Conservation (phyloP, 352 stramenopile genomes). For the Phytophthora kernoviae region DNA sequence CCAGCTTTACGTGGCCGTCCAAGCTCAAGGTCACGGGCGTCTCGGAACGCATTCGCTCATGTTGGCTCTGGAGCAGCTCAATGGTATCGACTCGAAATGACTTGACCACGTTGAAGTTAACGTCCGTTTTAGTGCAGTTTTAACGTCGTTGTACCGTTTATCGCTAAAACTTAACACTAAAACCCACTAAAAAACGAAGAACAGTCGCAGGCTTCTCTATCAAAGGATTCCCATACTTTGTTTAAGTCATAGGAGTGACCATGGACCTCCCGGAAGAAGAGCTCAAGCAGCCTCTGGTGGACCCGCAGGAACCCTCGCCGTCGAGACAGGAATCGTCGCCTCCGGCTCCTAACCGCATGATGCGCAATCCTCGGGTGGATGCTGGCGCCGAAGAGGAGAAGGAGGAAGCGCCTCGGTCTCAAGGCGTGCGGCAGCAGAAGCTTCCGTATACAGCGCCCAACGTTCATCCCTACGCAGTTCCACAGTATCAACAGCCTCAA, state of each 20-base stretch:
- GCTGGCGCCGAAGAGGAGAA: constrained; percentile 66
- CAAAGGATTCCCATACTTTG: constrained; percentile 22
- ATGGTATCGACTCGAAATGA: constrained; percentile 43
- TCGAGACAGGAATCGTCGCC: constrained; percentile 11
- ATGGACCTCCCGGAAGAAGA: constrained; percentile 83
- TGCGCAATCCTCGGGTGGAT: constrained; percentile 28
- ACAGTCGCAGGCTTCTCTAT: constrained; percentile 19
- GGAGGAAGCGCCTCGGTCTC: constrained; percentile 29
- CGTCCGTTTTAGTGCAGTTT: neutral
- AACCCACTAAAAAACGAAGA: constrained; percentile 19
- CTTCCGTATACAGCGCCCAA: constrained; percentile 74
- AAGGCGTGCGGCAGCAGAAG: constrained; percentile 22
- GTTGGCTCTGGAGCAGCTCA: constrained; percentile 87
- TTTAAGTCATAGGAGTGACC: constrained; percentile 6
- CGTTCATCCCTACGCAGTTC: constrained; percentile 81
- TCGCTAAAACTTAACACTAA: too few species aligned
- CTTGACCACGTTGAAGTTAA: constrained; percentile 22
- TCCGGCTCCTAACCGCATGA: constrained; percentile 19
- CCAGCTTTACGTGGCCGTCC: constrained; percentile 87
- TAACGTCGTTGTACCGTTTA: too few species aligned
- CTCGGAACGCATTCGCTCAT: constrained; percentile 89
- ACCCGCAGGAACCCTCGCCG: constrained; percentile 13
- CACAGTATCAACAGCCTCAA: constrained; percentile 77
- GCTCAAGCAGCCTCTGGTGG: constrained; percentile 77
- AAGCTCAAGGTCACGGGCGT: constrained; percentile 82